Conservation (phyloP, 2,329 filamentous ascomycete genomes). For the Tricladium varicosporioides region DNA sequence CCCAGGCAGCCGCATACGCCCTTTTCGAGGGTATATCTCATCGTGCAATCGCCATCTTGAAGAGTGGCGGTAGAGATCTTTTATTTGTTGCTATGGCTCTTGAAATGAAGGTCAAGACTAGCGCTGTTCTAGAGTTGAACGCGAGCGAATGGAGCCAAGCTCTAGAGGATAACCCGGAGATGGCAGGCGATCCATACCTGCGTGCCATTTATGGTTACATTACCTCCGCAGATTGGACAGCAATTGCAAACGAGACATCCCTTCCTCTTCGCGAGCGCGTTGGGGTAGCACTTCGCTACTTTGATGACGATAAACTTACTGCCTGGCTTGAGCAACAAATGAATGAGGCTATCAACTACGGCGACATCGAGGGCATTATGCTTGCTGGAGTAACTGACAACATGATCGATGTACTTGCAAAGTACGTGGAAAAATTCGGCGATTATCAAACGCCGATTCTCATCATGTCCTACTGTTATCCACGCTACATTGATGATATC, state of each 20-base stretch:
- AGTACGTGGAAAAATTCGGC: constrained; percentile 71
- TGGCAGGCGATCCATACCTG: constrained; percentile 73
- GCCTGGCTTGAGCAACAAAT: constrained; percentile 68
- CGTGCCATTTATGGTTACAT: constrained; percentile 78
- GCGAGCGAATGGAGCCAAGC: constrained; percentile 30
- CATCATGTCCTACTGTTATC: constrained; percentile 70
- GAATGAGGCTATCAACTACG: constrained; percentile 56
- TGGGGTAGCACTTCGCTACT: constrained; percentile 68
- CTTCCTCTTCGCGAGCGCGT: constrained; percentile 73
- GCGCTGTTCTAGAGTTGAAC: constrained; percentile 36
- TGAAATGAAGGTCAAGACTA: constrained; percentile 57
- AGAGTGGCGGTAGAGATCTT: constrained; percentile 64
- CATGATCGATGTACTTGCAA: constrained; percentile 72
- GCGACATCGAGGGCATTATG: constrained; percentile 75
- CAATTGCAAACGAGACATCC: constrained; percentile 69
- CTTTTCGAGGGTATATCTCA: constrained; percentile 70
- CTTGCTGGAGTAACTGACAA: constrained; percentile 74
- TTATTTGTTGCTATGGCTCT: constrained; percentile 66
- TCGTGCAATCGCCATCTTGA: constrained; percentile 68
- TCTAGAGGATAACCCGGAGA: constrained; percentile 28
- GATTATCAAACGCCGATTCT: constrained; percentile 79
- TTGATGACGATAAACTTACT: constrained; percentile 59
- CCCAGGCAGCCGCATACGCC: constrained; percentile 74
- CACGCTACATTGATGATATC: constrained; percentile 73
- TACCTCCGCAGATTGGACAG: constrained; percentile 72